A percentile compares a stretch with the other conserved stretches of the same genome.
These are phyloP conservation scores for Starmerella stigmatis DNA, from an alignment of 805 yeast genomes.

Conservation along the genomic window DNA sequence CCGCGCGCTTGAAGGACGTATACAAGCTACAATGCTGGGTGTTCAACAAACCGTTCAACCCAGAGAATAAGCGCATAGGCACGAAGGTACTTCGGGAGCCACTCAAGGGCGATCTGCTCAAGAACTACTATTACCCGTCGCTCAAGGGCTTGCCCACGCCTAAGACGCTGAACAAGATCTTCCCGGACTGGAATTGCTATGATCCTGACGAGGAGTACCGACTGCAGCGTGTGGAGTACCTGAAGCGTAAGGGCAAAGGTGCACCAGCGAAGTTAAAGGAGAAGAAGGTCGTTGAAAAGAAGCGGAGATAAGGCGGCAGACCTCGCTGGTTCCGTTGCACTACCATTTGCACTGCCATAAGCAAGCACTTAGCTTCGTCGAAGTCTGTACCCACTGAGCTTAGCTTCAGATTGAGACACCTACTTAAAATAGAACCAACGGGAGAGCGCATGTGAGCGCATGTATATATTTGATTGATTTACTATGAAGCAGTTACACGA, in stretches of 20 bases:
- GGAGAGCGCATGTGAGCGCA: too few species aligned
- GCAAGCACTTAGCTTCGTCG: too few species aligned
- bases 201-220: constrained; percentile 25
- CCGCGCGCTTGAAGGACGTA: constrained; percentile 25
- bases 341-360: too few species aligned
- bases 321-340: not conserved
- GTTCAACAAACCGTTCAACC: constrained; percentile 30
- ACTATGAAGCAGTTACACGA: too few species aligned
- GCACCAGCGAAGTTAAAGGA: constrained; percentile 28
- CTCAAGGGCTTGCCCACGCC: constrained; percentile 23
- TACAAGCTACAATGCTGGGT: constrained; percentile 28
- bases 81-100: constrained; percentile 29
- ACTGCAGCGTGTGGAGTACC: constrained; percentile 22
- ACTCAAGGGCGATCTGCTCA: constrained; percentile 28
- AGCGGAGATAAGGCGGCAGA: constrained; percentile 11
- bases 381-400: too few species aligned
- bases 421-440: too few species aligned
- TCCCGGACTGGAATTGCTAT: constrained; percentile 21
- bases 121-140: constrained; percentile 29
- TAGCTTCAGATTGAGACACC: too few species aligned
- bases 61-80: constrained; percentile 28
- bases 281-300: constrained; percentile 25
- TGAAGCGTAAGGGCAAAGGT: constrained; percentile 27
- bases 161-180: constrained; percentile 20
- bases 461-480: too few species aligned